Conservation (phyloP, 495 filamentous ascomycete species). For the Articulospora tetracladia region DNA sequence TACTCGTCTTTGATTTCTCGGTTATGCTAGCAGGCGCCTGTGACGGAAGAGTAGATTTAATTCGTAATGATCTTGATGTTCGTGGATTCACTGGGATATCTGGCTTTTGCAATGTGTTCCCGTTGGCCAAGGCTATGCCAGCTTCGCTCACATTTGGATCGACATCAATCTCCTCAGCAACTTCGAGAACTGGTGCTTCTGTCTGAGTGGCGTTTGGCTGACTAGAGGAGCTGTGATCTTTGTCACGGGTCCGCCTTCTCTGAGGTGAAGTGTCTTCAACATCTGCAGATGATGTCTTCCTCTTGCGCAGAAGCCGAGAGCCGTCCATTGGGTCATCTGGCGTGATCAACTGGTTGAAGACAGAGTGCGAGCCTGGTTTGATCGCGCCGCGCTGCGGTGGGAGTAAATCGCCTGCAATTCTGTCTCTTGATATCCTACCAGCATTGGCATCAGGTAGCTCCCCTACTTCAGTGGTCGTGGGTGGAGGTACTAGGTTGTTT, state of each 20-base stretch:
- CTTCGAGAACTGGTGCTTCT: conserved; percentile 10
- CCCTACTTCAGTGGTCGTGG: conserved; percentile 27
- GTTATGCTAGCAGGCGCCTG: conserved; percentile 29
- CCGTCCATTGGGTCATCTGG: conserved; percentile 83
- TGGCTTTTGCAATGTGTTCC: conserved; percentile 10
- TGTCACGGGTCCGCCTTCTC: conserved; percentile 21
- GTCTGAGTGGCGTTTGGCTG: not conserved
- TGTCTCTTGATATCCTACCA: conserved; percentile 24
- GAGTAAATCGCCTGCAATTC: conserved; percentile 63
- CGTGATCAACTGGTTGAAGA: conserved; percentile 76
- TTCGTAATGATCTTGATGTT: conserved; percentile 32
- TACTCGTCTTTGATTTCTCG: conserved; percentile 33
- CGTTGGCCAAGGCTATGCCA: conserved; percentile 16
- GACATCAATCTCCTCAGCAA: not conserved
- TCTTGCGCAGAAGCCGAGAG: conserved; percentile 80
- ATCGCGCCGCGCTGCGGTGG: conserved; percentile 64
- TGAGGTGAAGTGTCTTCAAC: conserved; percentile 11
- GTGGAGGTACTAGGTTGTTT: conserved; percentile 57
- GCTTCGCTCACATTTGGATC: conserved; percentile 4
- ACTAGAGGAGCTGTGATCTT: conserved; percentile 7
- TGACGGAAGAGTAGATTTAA: conserved; percentile 21
- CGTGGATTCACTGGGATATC: conserved; percentile 12
- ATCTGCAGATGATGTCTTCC: conserved; percentile 57
- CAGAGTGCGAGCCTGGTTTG: conserved; percentile 78
- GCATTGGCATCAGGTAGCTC: conserved; percentile 18